Base-by-base conservation (phyloP, 192 early-diverging fungal species). In the Entophlyctis luteolus region DNA sequence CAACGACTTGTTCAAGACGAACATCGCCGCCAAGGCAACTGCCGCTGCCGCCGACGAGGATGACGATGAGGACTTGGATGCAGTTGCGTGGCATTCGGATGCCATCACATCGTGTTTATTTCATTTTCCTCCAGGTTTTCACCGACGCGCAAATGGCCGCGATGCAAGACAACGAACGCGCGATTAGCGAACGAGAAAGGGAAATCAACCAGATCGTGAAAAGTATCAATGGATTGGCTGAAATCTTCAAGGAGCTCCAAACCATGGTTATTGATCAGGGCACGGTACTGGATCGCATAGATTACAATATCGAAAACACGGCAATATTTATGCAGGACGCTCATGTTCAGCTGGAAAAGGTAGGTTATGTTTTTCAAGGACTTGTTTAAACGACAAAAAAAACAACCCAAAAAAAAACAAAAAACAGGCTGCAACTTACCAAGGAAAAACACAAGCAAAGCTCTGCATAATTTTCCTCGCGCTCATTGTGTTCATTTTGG, bases 191-290 rank as follows among this genome's bases (percentile, higher is more conserved):
- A 62, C 85, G 96, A 37, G 96, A 98, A 72, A 79, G 85, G 42
- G 96, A 97, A 73, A 89, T 98, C 65, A 90, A 89, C 52, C 83
- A 96, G 50, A 96, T 98, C 68, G 92, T 90, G 45, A 86, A 93
- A 70, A 93, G 92, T 20, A 95, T 98, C 56, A 78, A 87, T 33
- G 86, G 89, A 25, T 77, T 98, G 54, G 93, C 93, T 2, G 89
- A 91, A 37, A 88, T 98, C 14, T 98, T 98, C 75, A 84, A 85
- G 59, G 93, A 96, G 66, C 81, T 97, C 68, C 92, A 98, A 72
- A 86, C 90, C 25, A 90, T 98, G 87, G 88, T 98, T 22, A 94
- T 98, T 67, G 96, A 97, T 75, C 96, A 98, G 74, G 96, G 96
- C 16, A 93, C 96, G 3, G 72, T 98, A 59, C 81, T 98, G 25